A percentile compares a stretch with the other conserved stretches of the same genome.
phyloP scores from a whole-genome alignment of 768 basidiomycete species.

The Boletales sp. region DNA sequence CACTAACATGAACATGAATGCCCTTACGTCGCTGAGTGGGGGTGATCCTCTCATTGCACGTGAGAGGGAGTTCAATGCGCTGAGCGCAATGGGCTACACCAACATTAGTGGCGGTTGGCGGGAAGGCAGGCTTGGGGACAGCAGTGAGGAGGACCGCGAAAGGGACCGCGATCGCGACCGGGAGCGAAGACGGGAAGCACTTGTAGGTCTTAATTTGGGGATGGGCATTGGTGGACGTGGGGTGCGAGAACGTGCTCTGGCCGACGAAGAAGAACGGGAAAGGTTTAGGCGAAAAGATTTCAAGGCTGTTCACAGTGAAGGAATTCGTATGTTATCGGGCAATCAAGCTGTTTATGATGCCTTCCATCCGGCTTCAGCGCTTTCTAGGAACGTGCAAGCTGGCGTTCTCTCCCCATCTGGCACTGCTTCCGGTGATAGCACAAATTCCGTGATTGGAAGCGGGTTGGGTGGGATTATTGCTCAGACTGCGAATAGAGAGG shows the following conservation, averaged over 20 bases:
- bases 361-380: slow-evolving; percentile 59
- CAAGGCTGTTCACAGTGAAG: slow-evolving; percentile 36
- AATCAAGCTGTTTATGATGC: slow-evolving; percentile 65
- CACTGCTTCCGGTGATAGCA: slow-evolving; percentile 17
- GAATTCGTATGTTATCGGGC: slow-evolving; percentile 36
- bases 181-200: slow-evolving; percentile 39
- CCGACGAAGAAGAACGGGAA: slow-evolving; percentile 54
- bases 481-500: slow-evolving; percentile 25
- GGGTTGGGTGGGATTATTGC: slow-evolving; percentile 24
- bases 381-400: slow-evolving; percentile 25
- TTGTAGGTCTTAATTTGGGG: slow-evolving; percentile 39
- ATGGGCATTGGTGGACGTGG: slow-evolving; percentile 39
- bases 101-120: slow-evolving; percentile 30
- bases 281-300: slow-evolving; percentile 53
- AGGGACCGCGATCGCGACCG: slow-evolving; percentile 47
- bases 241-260: slow-evolving; percentile 59
- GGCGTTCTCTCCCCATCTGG: slow-evolving; percentile 19
- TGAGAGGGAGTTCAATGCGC: slow-evolving; percentile 45
- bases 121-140: slow-evolving; percentile 34
- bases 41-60: slow-evolving; percentile 33
- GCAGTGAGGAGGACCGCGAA: slow-evolving; percentile 36
- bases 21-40: slow-evolving; percentile 22
- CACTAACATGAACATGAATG: slow-evolving; percentile 23
- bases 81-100: slow-evolving; percentile 47
- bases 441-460: slow-evolving; percentile 22